Evolutionary conservation across 768 basidiomycete genomes (phyloP).

Genomic region (Hydnomerulius pinastri): DNA sequence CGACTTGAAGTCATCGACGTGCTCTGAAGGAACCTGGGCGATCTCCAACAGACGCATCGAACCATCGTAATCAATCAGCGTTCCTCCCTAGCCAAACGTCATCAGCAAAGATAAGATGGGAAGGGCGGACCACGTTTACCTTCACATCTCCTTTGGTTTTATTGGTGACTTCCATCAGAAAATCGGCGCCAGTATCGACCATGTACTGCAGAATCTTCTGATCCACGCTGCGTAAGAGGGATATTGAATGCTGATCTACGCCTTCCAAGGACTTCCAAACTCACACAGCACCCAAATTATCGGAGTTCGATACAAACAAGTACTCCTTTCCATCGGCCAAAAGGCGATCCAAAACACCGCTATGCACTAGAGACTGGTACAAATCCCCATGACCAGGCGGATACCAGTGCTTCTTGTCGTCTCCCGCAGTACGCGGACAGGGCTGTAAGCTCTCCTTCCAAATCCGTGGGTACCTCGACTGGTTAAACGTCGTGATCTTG

Average conservation of each 20-base stretch:
- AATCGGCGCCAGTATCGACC: constrained; percentile 79
- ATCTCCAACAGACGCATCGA: constrained; percentile 88
- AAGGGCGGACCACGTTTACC: constrained; percentile 21
- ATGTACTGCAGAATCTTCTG: constrained; percentile 85
- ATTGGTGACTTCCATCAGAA: constrained; percentile 95
- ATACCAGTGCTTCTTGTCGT: constrained; percentile 94
- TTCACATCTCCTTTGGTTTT: constrained; percentile 89
- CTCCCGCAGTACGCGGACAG: constrained; percentile 71
- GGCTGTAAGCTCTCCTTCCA: constrained; percentile 87
- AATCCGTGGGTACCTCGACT: constrained; percentile 93
- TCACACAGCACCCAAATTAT: constrained; percentile 91
- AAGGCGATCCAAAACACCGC: constrained; percentile 88
- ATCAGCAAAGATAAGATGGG: neutral
- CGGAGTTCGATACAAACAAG: constrained; percentile 96
- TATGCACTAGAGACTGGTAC: constrained; percentile 90
- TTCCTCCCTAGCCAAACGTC: constrained; percentile 59
- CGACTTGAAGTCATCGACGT: constrained; percentile 93
- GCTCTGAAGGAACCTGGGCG: constrained; percentile 91
- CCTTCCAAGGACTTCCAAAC: constrained; percentile 25
- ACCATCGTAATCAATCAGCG: constrained; percentile 89
- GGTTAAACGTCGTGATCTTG: constrained; percentile 90
- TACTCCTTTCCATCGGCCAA: constrained; percentile 93
- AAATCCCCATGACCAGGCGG: constrained; percentile 97
- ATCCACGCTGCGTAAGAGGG: constrained; percentile 64
- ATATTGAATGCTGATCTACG: constrained; percentile 6